phyloP scores from a whole-genome alignment of 2,329 filamentous ascomycete species.

The Neocucurbitaria cava region DNA sequence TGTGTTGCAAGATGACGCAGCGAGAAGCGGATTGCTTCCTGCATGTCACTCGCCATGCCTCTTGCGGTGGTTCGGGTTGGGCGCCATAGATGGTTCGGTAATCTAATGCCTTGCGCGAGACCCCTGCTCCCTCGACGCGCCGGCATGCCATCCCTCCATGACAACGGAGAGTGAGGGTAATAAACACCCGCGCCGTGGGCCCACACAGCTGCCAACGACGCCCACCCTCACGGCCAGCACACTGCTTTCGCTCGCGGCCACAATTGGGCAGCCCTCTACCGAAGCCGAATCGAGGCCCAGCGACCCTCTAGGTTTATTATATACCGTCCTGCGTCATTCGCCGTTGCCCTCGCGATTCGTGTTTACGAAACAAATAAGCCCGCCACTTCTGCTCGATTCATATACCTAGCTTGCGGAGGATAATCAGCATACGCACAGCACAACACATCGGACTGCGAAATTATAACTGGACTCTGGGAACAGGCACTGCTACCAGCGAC shows the following conservation, averaged over 20 bases:
- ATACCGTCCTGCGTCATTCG: conserved; percentile 15
- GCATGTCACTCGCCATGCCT: background rate
- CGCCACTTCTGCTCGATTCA: background rate
- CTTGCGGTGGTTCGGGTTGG: background rate
- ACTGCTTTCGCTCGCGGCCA: background rate
- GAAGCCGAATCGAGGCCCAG: background rate
- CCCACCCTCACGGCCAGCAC: conserved; percentile 3
- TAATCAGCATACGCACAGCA: background rate
- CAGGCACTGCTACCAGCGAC: background rate
- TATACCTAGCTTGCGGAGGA: background rate
- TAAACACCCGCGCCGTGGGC: conserved; percentile 9
- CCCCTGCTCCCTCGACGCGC: conserved; percentile 26
- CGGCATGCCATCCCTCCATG: conserved; percentile 24
- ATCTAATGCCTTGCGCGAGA: conserved; percentile 4
- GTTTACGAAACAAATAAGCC: conserved; percentile 24
- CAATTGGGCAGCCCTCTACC: background rate
- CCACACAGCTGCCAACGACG: conserved; percentile 1
- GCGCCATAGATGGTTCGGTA: background rate
- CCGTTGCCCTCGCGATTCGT: conserved; percentile 24
- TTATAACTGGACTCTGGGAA: background rate
- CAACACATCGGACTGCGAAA: background rate
- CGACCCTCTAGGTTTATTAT: background rate
- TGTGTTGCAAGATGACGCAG: background rate
- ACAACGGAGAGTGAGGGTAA: conserved; percentile 22
- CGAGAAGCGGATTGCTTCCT: background rate